Evolutionary conservation across 2,329 filamentous ascomycete species (phyloP).

Genomic region (Lasiodiplodia citricola): DNA sequence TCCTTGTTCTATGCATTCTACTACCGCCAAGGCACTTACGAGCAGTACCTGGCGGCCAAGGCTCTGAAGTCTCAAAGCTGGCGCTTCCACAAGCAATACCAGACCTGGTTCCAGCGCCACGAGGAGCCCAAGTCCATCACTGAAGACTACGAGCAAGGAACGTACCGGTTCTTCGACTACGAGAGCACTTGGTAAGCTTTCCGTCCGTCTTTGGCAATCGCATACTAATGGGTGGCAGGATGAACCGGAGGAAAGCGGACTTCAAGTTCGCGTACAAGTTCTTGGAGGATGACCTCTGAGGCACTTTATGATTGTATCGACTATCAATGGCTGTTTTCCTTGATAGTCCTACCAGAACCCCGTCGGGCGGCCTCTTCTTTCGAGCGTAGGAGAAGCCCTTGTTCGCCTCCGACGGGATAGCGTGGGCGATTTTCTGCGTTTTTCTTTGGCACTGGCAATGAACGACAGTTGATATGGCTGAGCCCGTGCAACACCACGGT

Average conservation of each 20-base stretch:
- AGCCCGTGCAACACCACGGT: background rate
- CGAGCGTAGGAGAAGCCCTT: background rate
- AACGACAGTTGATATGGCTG: slow-evolving; percentile 5
- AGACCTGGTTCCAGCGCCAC: slow-evolving; percentile 96
- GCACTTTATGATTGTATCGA: background rate
- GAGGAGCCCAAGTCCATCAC: slow-evolving; percentile 99
- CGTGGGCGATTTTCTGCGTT: slow-evolving; percentile 8
- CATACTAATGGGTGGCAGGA: slow-evolving; percentile 65
- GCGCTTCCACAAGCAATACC: slow-evolving; percentile 99
- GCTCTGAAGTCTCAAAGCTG: slow-evolving; percentile 98
- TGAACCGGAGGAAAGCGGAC: slow-evolving; percentile 96
- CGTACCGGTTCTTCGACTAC: slow-evolving; percentile 99
- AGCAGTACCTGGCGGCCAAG: slow-evolving; percentile 94
- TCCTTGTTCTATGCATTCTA: slow-evolving; percentile 99
- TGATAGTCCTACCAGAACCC: background rate
- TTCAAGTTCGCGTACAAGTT: slow-evolving; percentile 99
- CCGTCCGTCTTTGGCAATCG: slow-evolving; percentile 23
- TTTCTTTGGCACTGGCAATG: slow-evolving; percentile 14
- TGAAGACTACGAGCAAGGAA: slow-evolving; percentile 98
- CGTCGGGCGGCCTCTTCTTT: background rate
- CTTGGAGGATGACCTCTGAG: slow-evolving; percentile 85
- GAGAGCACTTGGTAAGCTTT: slow-evolving; percentile 90
- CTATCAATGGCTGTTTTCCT: background rate
- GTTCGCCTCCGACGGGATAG: background rate
- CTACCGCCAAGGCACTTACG: slow-evolving; percentile 94